Percentiles rank a stretch among this genome's conserved stretches.
phyloP scores from a whole-genome alignment of 1,284 basidiomycete species.

The Fomes fomentarius region DNA sequence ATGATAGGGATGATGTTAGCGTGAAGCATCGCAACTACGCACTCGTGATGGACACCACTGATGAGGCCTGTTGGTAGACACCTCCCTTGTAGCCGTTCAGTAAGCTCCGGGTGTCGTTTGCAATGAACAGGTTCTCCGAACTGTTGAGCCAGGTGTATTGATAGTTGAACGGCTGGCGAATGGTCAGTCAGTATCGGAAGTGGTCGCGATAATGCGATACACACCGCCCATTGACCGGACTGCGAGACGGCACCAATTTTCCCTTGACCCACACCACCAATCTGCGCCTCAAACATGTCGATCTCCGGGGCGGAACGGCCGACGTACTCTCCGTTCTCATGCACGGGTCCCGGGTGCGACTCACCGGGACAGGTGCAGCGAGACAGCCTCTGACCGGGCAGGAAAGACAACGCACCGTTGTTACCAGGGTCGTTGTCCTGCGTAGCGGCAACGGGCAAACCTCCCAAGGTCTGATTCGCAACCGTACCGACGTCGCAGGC shows the following conservation, averaged over 20 bases:
- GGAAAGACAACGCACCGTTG: constrained; percentile 53
- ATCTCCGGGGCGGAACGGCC: constrained; percentile 89
- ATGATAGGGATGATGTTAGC: background rate
- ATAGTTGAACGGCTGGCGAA: constrained; percentile 48
- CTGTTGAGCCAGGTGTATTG: constrained; percentile 45
- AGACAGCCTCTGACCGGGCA: constrained; percentile 78
- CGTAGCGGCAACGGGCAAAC: constrained; percentile 41
- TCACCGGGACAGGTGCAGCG: constrained; percentile 84
- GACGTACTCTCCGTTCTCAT: constrained; percentile 55
- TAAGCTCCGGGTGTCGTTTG: constrained; percentile 41
- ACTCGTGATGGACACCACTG: constrained; percentile 31
- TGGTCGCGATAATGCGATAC: constrained; percentile 12
- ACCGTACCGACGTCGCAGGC: constrained; percentile 61
- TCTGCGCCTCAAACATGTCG: constrained; percentile 68
- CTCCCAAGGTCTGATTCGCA: constrained; percentile 47
- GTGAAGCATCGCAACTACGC: background rate
- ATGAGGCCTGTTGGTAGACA: constrained; percentile 54
- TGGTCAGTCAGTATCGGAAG: background rate
- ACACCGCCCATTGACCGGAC: constrained; percentile 47
- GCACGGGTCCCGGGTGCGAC: constrained; percentile 81
- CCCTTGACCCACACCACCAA: background rate
- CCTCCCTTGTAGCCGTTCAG: constrained; percentile 58
- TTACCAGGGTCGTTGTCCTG: constrained; percentile 39
- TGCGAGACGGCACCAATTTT: constrained; percentile 45
- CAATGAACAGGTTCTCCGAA: constrained; percentile 45